phyloP scores from a whole-genome alignment of 2,329 filamentous ascomycete species.

The Cryoendolithus antarcticus region DNA sequence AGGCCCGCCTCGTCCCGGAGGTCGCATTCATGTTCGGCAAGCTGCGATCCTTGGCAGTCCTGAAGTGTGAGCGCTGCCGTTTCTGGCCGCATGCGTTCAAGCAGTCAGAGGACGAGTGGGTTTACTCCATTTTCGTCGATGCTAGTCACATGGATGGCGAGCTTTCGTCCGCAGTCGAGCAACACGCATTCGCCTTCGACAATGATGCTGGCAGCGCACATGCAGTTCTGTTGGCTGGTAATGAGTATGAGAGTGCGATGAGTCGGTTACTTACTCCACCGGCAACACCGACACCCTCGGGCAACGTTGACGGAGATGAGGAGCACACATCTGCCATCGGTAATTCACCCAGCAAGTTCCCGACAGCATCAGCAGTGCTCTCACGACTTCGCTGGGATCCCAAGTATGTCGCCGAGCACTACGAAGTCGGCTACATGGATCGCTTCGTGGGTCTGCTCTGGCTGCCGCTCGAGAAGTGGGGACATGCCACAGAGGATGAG shows the following conservation, averaged over 20 bases:
- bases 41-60: neutral
- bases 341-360: slow-evolving; percentile 1
- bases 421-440: slow-evolving; percentile 42
- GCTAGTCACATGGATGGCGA: too few species aligned
- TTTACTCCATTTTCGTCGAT: slow-evolving; percentile 1
- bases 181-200: too few species aligned
- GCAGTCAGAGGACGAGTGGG: slow-evolving; percentile 4
- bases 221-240: too few species aligned
- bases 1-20: neutral
- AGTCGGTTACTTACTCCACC: neutral
- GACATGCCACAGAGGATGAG: slow-evolving; percentile 39
- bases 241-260: too few species aligned
- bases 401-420: slow-evolving; percentile 31
- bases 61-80: neutral
- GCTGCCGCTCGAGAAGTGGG: slow-evolving; percentile 35
- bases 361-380: slow-evolving; percentile 3
- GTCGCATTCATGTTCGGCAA: neutral
- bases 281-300: neutral
- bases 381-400: slow-evolving; percentile 35
- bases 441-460: slow-evolving; percentile 36
- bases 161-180: too few species aligned
- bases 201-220: too few species aligned
- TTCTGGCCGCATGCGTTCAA: slow-evolving; percentile 3
- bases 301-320: too few species aligned
- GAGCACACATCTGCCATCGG: neutral